Evolutionary conservation across 2,329 filamentous ascomycete genomes (phyloP), one percentile per base, ranked within the genome.

Genomic region (Monosporascus sp.): DNA sequence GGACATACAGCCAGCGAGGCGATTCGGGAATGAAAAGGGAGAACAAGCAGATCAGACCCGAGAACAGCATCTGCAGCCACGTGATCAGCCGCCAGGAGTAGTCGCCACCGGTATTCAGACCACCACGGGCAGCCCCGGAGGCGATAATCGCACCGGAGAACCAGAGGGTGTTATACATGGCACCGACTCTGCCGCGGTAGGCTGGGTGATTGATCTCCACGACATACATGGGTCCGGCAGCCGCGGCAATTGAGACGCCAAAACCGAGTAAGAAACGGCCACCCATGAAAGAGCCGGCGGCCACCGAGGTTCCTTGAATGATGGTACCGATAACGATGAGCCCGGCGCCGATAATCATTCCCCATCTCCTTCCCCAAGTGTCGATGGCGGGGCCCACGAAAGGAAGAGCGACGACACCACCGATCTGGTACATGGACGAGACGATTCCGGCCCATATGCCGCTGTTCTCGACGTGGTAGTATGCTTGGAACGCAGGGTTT

Each of bases 211-310:
- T 71, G 35, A 77, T 70, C 60, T 78, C 76, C 22, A 76, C 70
- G 18, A 77, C 74, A 59, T 77, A 78, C 52, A 74, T 72, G 6
- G 76, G 76, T 1, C 74, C 76, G 7, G 76, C 74, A 1, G 74
- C 70, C 1, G 74, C 71, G 18, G 73, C 72, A 56, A 79, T 73
- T 43, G 73, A 72, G 26, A 78, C 75, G 50, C 77, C 77, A 55
- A 85, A 85, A 51, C 83, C 83, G 3, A 86, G 76, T 20, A 86
- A 67, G 68, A 86, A 85, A 28, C 81, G 76, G n/a, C 81, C 81
- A 44, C 75, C 77, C 66, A 79, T 75, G 60, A 78, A 79, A 53
- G 77, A 73, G 9, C 66, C 66, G 54, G 61, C 65, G 52, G 48
- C 62, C 51, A 63, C 62, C 53, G 72, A 69, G 1, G 73, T 70